Evolutionary conservation across 352 stramenopile species (phyloP), one percentile per base, ranked within the genome.

Genomic region (Pythium biforme): DNA sequence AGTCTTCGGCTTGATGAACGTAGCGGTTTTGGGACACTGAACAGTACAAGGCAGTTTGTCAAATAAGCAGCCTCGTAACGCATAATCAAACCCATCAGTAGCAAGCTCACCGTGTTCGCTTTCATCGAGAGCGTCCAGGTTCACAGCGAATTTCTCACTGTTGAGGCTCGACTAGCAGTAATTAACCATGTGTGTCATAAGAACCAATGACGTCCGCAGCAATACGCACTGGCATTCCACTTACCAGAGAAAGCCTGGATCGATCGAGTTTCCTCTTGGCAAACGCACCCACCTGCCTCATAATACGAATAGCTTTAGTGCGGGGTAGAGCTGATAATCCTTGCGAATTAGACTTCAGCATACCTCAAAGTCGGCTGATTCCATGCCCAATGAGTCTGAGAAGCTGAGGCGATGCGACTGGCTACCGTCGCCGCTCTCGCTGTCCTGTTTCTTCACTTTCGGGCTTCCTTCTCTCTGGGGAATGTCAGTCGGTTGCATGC

Each of bases 361-460:
- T 52, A 93, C 86, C 70, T 90, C 81, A 68, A 93, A 95, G 66
- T 95, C 86, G 17, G 82, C 79, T 1, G 82, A 91, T 34, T 79
- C 74, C 59, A 95, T 77, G 4, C 82, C 83, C 1, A 93, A 72
- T 0, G 86, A 95, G 50, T 95, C 86, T 0, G 79, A 92, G 19
- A 77, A 58, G 53, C 75, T 84, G 10, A 76, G 76, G 2, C 63
- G 65, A 40, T 73, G 74, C 0, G 61, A 53, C 14, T 71, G 62
- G 11, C 52, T 67, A 10, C 53, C 48, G 3, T 56, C 47, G 14
- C 68, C 56, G n/a, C 54, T 53, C 39, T 59, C 26, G 4, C 46
- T 59, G 15, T 4, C 22, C 25, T 43, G 60, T 17, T 20, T 6
- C 1, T 61, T 14, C 37, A 12, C 39, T 8, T 40, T 31, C 45